A percentile compares a stretch with the other conserved stretches of the same genome.
These are phyloP conservation scores for Pseudogymnoascus sp. DNA, from an alignment of 2,329 filamentous ascomycete genomes.

Conservation along the genomic window DNA sequence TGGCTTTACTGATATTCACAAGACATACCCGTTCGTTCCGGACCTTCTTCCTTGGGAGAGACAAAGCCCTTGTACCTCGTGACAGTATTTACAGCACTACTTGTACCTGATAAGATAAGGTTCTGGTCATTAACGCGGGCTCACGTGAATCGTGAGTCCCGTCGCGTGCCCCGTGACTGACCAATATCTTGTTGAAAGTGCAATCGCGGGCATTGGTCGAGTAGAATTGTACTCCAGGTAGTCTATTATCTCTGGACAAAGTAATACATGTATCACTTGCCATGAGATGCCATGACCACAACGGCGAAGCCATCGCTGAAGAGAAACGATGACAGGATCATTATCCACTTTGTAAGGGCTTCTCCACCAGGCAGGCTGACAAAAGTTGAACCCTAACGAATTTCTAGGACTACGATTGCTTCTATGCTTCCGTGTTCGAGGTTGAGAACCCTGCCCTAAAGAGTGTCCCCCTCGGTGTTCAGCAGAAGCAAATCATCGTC, in stretches of 20 bases:
- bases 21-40: not conserved
- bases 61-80: conserved; percentile 1
- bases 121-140: not conserved
- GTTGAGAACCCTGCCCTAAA: conserved; percentile 68
- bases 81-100: not conserved
- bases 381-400: conserved; percentile 15
- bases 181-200: not conserved
- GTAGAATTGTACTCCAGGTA: not conserved
- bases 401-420: conserved; percentile 71
- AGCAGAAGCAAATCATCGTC: conserved; percentile 86
- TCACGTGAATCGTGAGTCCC: not conserved
- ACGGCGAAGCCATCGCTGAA: conserved; percentile 18
- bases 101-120: conserved; percentile 2
- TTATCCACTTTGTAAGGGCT: conserved; percentile 68
- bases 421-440: conserved; percentile 85
- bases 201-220: not conserved
- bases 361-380: conserved; percentile 15
- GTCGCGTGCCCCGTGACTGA: not conserved
- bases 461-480: conserved; percentile 68
- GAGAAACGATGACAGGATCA: conserved; percentile 57
- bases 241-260: not conserved
- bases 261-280: not conserved
- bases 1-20: not conserved
- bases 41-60: not conserved
- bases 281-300: conserved; percentile 2